phyloP scores from a whole-genome alignment of 2,329 filamentous ascomycete genomes.

The Microdochium bolleyi region DNA sequence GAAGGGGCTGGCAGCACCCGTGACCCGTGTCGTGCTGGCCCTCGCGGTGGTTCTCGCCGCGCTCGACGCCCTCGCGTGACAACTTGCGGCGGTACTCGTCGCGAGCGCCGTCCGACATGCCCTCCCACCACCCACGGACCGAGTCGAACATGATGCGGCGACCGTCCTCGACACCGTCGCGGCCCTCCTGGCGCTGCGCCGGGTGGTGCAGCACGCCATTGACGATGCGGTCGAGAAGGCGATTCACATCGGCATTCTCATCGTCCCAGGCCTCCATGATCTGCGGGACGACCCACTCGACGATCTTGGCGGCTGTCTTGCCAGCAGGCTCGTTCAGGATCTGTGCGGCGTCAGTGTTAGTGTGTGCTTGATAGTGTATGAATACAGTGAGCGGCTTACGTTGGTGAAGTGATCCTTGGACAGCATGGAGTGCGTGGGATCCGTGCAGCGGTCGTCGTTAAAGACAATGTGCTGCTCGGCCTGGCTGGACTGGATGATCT shows the following conservation, averaged over 20 bases:
- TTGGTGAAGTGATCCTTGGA: conserved; percentile 95
- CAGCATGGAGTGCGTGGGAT: conserved; percentile 92
- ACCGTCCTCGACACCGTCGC: conserved; percentile 64
- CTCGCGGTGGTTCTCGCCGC: conserved; percentile 78
- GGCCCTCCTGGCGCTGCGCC: conserved; percentile 61
- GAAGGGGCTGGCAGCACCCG: conserved; percentile 70
- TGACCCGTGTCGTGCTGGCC: conserved; percentile 79
- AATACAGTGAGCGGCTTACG: conserved; percentile 29
- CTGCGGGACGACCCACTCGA: conserved; percentile 83
- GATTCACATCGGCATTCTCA: conserved; percentile 59
- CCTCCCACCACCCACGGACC: conserved; percentile 76
- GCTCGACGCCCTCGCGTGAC: conserved; percentile 67
- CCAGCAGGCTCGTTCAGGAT: conserved; percentile 84
- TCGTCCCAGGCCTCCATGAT: conserved; percentile 85
- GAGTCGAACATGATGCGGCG: conserved; percentile 71
- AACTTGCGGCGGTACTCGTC: conserved; percentile 67
- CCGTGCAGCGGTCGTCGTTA: conserved; percentile 63
- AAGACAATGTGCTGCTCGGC: conserved; percentile 85
- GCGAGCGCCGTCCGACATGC: conserved; percentile 53
- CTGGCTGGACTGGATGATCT: conserved; percentile 79
- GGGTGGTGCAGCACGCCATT: conserved; percentile 83
- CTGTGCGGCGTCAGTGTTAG: conserved; percentile 19
- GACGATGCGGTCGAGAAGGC: conserved; percentile 69
- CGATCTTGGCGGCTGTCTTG: conserved; percentile 67
- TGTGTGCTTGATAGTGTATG: conserved; percentile 1